Evolutionary conservation across 2,329 filamentous ascomycete genomes (phyloP).

Genomic region (Diaporthe australafricana): DNA sequence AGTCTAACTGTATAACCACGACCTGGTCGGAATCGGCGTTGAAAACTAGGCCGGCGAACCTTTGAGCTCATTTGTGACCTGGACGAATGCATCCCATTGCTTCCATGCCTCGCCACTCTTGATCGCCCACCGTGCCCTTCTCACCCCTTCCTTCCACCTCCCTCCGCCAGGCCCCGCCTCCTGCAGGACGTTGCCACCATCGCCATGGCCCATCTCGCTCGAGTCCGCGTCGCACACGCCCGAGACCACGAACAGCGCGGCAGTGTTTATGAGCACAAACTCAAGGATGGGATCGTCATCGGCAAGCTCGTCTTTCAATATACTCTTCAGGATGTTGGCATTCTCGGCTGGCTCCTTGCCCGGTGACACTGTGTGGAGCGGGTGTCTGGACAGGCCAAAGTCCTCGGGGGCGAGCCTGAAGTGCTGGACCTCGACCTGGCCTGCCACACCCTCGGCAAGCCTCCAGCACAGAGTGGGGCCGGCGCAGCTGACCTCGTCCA

Average conservation of each 20-base stretch:
- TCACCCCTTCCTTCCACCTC: slow-evolving; percentile 94
- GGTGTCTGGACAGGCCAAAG: slow-evolving; percentile 83
- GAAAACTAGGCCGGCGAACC: neutral
- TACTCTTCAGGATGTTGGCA: slow-evolving; percentile 81
- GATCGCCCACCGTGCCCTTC: slow-evolving; percentile 88
- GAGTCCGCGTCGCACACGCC: slow-evolving; percentile 87
- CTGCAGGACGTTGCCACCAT: slow-evolving; percentile 82
- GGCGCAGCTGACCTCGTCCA: slow-evolving; percentile 95
- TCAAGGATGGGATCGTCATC: slow-evolving; percentile 87
- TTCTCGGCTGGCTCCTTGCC: slow-evolving; percentile 91
- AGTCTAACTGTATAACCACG: neutral
- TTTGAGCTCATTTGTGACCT: slow-evolving; percentile 73
- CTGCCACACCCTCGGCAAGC: slow-evolving; percentile 62
- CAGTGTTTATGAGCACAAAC: slow-evolving; percentile 95
- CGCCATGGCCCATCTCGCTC: slow-evolving; percentile 82
- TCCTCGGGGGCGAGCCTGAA: slow-evolving; percentile 86
- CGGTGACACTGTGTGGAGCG: slow-evolving; percentile 81
- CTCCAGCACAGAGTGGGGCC: slow-evolving; percentile 92
- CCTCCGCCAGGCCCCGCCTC: slow-evolving; percentile 88
- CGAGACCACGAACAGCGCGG: slow-evolving; percentile 85
- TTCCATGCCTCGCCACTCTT: slow-evolving; percentile 87
- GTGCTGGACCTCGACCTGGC: slow-evolving; percentile 72
- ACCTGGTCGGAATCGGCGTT: no score
- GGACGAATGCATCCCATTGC: slow-evolving; percentile 86
- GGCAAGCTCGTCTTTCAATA: slow-evolving; percentile 79